phyloP scores from a whole-genome alignment of 768 basidiomycete species.

The Lactarius hatsudake region DNA sequence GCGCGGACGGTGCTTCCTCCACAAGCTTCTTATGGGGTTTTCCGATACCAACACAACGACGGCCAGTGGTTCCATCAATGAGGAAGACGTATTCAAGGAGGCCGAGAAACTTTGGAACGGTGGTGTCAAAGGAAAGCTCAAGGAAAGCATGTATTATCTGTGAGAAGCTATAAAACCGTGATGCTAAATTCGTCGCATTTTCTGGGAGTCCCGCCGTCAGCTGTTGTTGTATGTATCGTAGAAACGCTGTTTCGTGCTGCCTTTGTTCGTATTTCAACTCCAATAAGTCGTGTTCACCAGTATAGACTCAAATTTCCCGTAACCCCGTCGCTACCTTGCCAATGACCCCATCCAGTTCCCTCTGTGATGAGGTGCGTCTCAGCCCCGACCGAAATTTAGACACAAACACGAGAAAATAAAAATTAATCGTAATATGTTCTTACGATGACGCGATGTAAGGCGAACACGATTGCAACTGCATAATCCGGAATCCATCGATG shows the following conservation, averaged over 20 bases:
- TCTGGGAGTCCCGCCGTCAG: not conserved
- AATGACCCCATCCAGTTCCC: not conserved
- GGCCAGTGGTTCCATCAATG: constrained; percentile 39
- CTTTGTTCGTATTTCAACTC: not conserved
- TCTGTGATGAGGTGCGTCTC: not conserved
- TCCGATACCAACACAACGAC: constrained; percentile 35
- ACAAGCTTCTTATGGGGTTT: constrained; percentile 46
- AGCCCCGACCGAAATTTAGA: not conserved
- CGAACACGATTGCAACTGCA: not conserved
- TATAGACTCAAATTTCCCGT: not conserved
- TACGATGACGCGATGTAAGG: not conserved
- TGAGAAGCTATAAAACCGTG: constrained; percentile 30
- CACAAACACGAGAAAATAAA: not conserved
- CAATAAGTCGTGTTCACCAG: not conserved
- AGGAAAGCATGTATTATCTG: constrained; percentile 78
- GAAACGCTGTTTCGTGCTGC: not conserved
- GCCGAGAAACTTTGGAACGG: constrained; percentile 53
- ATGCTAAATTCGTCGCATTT: not conserved
- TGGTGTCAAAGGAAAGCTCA: constrained; percentile 54
- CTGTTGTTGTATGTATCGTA: not conserved
- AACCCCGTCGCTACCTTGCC: not conserved
- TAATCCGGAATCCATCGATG: not conserved
- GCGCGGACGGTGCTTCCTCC: constrained; percentile 52
- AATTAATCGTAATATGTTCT: not conserved
- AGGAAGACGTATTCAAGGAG: constrained; percentile 52